Evolutionary conservation across 2,329 filamentous ascomycete genomes (phyloP).

Genomic region (Claviceps fusiformis): DNA sequence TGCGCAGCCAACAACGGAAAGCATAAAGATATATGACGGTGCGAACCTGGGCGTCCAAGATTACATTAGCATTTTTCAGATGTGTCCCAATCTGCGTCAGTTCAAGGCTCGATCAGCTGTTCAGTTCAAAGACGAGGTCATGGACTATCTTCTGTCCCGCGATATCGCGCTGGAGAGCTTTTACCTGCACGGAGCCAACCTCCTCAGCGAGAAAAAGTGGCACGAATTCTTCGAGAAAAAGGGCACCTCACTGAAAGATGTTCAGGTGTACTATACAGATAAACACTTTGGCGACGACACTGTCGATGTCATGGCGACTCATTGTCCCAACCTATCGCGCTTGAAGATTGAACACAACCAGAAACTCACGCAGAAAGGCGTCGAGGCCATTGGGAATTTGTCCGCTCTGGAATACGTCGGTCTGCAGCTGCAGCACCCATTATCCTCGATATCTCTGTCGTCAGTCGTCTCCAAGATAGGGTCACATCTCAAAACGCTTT

Average conservation of each 20-base stretch:
- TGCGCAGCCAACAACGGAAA: conserved; percentile 35
- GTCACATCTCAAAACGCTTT: conserved; percentile 58
- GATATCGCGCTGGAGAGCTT: conserved; percentile 56
- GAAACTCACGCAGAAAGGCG: conserved; percentile 50
- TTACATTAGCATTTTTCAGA: conserved; percentile 66
- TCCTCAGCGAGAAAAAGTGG: conserved; percentile 69
- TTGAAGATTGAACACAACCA: conserved; percentile 77
- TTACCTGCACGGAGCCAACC: conserved; percentile 71
- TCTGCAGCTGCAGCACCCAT: conserved; percentile 48
- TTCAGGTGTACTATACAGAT: conserved; percentile 78
- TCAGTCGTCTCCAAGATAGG: conserved; percentile 51
- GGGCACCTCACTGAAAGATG: conserved; percentile 48
- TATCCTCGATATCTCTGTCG: conserved; percentile 44
- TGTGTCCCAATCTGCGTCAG: conserved; percentile 52
- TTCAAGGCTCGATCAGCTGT: conserved; percentile 75
- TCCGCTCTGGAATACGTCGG: conserved; percentile 59
- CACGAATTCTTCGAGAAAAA: conserved; percentile 51
- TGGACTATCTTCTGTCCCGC: conserved; percentile 68
- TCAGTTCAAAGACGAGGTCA: conserved; percentile 74
- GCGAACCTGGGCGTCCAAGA: conserved; percentile 60
- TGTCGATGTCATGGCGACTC: conserved; percentile 44
- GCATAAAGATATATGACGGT: conserved; percentile 43
- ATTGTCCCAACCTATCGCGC: conserved; percentile 55
- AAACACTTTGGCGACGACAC: conserved; percentile 64
- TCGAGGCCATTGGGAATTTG: conserved; percentile 51